Base-by-base conservation (phyloP, 805 yeast species). In the Lachancea lanzarotensis region DNA sequence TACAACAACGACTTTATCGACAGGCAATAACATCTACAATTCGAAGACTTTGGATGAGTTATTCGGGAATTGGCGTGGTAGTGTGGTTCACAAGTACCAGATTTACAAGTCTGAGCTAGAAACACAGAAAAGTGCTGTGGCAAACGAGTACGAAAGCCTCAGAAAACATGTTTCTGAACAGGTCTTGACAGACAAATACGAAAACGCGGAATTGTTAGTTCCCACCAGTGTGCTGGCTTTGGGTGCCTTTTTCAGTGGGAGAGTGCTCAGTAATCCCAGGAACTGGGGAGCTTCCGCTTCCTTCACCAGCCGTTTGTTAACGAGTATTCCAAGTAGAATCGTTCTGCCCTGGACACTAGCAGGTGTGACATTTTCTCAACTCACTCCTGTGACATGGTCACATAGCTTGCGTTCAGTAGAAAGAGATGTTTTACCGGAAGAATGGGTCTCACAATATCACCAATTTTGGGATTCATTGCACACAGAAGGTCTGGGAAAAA, bases 241-340 rank as follows among this genome's bases (percentile, higher is more conserved):
- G 1, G 59, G 63, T 11, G 59, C 61, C 3, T 60, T 56, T 37
- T 56, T 52, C 43, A 45, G 53, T 10, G 64, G 66, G 3, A 53
- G 59, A 31, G 57, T 64, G 2, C 15, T 60, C 16, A 52, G 54
- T 15, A 58, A 55, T 38, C 56, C 46, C 34, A 42, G 42, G 12
- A 60, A 60, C 38, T 60, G 63, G 63, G 56, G 55, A 17, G 40
- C 39, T 35, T 15, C 16, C 11, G 41, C 49, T 16, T 42, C 51
- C 11, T n/a, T 52, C 8, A 17, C 52, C 32, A 49, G 53, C 8
- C 47, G 40, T 20, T 6, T 52, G 3, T 39, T 52, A 18, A 57
- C 61, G 4, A 54, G 59, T 43, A 26, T 55, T 3, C 63, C 65
- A 2, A 46, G 56, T 11, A 57, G 62, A 45, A 5, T 57, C 8